phyloP scores from a whole-genome alignment of 352 stramenopile genomes.

The Phytophthora aleatoria region DNA sequence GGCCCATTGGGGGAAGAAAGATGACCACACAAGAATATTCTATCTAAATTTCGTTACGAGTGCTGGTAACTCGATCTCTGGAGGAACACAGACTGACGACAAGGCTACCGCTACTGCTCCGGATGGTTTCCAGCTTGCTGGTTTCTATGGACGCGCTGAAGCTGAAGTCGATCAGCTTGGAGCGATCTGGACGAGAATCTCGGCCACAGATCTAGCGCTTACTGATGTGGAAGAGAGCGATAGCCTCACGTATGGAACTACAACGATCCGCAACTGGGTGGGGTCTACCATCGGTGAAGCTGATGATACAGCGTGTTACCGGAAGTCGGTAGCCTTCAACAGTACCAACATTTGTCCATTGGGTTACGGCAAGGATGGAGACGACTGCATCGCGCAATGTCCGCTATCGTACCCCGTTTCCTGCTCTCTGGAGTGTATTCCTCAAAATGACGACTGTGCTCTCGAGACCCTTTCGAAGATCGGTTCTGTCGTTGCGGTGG shows the following conservation, averaged over 20 bases:
- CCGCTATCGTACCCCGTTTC: conserved; percentile 40
- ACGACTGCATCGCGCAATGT: conserved; percentile 35
- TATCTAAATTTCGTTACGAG: conserved; percentile 49
- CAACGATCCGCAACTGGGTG: conserved; percentile 25
- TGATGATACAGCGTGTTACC: conserved; percentile 24
- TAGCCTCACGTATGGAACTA: conserved; percentile 1
- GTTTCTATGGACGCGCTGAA: conserved; percentile 47
- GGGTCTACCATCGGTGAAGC: conserved; percentile 15
- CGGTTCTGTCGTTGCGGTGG: conserved; percentile 24
- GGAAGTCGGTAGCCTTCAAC: conserved; percentile 17
- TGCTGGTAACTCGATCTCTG: conserved; percentile 34
- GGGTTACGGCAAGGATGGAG: conserved; percentile 20
- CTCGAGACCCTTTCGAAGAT: conserved; percentile 31
- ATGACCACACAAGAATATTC: conserved; percentile 45
- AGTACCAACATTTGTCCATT: conserved; percentile 24
- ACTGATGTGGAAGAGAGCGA: conserved; percentile 8
- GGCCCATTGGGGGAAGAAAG: conserved; percentile 42
- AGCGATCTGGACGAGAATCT: conserved; percentile 31
- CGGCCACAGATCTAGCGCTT: conserved; percentile 12
- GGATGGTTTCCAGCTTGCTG: conserved; percentile 47
- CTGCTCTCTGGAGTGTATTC: conserved; percentile 44
- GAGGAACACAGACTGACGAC: conserved; percentile 37
- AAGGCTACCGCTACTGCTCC: conserved; percentile 43
- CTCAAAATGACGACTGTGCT: conserved; percentile 31
- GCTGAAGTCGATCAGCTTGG: conserved; percentile 50